Conservation (phyloP, 805 yeast genomes). For the Phaffomyces antillensis region DNA sequence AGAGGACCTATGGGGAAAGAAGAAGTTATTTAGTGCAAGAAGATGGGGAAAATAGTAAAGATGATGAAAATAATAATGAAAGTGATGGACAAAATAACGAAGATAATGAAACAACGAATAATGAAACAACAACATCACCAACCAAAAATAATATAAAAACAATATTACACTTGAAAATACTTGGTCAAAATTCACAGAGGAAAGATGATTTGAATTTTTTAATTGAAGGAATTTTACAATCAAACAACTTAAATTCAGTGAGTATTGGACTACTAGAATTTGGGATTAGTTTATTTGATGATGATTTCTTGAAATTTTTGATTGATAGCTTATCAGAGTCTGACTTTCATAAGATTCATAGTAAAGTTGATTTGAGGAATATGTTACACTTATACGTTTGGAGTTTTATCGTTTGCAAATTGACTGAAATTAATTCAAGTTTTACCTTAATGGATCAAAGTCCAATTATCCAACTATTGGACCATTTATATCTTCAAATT, state of each 20-base stretch:
- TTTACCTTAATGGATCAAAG: neutral
- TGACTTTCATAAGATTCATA: slow-evolving; percentile 11
- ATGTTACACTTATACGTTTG: slow-evolving; percentile 5
- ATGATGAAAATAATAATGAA: slow-evolving; percentile 13
- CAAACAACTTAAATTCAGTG: neutral
- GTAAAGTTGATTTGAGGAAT: slow-evolving; percentile 1
- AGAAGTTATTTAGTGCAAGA: slow-evolving; percentile 21
- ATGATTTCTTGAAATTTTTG: slow-evolving; percentile 15
- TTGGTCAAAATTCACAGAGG: slow-evolving; percentile 29
- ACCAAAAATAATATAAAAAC: slow-evolving; percentile 12
- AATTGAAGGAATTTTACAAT: slow-evolving; percentile 15
- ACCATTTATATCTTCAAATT: neutral
- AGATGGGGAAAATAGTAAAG: slow-evolving; percentile 9
- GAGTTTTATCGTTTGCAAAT: slow-evolving; percentile 14
- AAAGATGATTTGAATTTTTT: slow-evolving; percentile 31
- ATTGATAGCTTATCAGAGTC: neutral
- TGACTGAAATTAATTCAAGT: slow-evolving; percentile 5
- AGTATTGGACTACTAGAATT: slow-evolving; percentile 20
- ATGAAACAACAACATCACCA: slow-evolving; percentile 3
- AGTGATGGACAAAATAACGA: slow-evolving; percentile 9
- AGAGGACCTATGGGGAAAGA: slow-evolving; percentile 23
- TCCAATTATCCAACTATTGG: neutral
- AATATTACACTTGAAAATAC: slow-evolving; percentile 24
- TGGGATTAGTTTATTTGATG: slow-evolving; percentile 17
- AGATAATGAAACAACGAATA: neutral